Conservation (phyloP, 1,139 yeast species). For the Taphrina flavorubra region DNA sequence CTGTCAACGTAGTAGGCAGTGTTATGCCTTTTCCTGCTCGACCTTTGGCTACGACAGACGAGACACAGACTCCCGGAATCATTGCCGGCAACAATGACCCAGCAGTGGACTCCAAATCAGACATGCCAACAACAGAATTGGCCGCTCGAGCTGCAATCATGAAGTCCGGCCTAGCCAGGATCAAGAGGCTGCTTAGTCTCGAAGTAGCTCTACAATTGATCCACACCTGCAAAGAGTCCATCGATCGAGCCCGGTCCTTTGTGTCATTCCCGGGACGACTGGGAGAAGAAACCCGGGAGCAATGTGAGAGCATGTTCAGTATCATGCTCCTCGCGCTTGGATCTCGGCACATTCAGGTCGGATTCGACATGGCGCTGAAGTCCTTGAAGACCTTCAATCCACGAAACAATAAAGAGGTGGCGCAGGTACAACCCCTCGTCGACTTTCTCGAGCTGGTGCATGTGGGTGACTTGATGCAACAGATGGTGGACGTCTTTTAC, state of each 20-base stretch:
- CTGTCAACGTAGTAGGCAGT: constrained; percentile 48
- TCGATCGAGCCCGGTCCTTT: constrained; percentile 50
- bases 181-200: constrained; percentile 55
- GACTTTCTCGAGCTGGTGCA: constrained; percentile 88
- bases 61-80: constrained; percentile 17
- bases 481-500: constrained; percentile 89
- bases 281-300: constrained; percentile 50
- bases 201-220: constrained; percentile 55
- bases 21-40: constrained; percentile 46
- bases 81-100: constrained; percentile 42
- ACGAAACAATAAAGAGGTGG: constrained; percentile 52
- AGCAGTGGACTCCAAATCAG: neutral
- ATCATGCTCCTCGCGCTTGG: constrained; percentile 70
- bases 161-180: constrained; percentile 54
- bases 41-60: constrained; percentile 21
- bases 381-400: constrained; percentile 77
- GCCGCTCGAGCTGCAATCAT: constrained; percentile 58
- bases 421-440: constrained; percentile 74
- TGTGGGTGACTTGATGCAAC: constrained; percentile 89
- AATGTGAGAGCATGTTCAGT: constrained; percentile 67
- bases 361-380: constrained; percentile 78
- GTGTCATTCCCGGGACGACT: constrained; percentile 50
- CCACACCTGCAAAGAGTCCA: constrained; percentile 53
- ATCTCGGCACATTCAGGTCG: constrained; percentile 72
- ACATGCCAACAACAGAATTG: constrained; percentile 54